Percentiles rank a stretch among this genome's conserved stretches.
phyloP scores from a whole-genome alignment of 352 stramenopile genomes.

The Globisporangium sylvaticum region DNA sequence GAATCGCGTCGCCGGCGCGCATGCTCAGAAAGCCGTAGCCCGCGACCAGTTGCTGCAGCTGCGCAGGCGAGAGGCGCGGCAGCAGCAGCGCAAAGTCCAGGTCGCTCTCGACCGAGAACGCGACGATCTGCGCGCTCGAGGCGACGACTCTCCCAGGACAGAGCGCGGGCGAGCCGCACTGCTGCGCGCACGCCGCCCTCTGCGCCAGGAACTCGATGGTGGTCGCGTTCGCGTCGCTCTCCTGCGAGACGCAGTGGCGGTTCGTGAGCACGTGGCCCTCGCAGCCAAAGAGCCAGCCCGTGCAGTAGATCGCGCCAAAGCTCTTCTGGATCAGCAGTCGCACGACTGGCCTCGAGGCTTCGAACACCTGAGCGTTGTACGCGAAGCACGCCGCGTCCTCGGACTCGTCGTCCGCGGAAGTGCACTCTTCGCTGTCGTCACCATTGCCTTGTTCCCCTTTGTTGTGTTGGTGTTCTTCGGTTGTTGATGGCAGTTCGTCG shows the following conservation, averaged over 20 bases:
- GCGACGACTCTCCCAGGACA: conserved; percentile 34
- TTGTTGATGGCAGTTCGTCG: not conserved
- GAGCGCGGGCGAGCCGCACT: conserved; percentile 22
- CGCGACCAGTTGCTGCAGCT: conserved; percentile 18
- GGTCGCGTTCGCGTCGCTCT: conserved; percentile 26
- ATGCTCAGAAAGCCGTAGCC: conserved; percentile 47
- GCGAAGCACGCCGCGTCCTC: conserved; percentile 23
- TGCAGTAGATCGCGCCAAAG: conserved; percentile 38
- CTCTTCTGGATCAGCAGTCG: conserved; percentile 46
- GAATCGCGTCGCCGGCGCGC: conserved; percentile 9
- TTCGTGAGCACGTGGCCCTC: conserved; percentile 58
- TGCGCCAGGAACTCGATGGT: conserved; percentile 50
- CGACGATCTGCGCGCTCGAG: conserved; percentile 29
- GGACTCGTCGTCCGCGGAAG: conserved; percentile 21
- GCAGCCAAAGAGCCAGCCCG: conserved; percentile 48
- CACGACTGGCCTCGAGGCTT: conserved; percentile 23
- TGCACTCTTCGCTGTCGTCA: conserved; percentile 4
- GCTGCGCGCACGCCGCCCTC: conserved; percentile 16
- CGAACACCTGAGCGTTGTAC: conserved; percentile 16
- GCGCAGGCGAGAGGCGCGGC: conserved; percentile 13
- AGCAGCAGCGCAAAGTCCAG: conserved; percentile 43
- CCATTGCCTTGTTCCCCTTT: not conserved
- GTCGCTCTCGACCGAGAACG: conserved; percentile 18
- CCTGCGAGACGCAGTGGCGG: conserved; percentile 40
- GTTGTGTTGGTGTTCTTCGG: not conserved